Base-by-base conservation (phyloP, 306 rosid genomes). In the Hippophae tibetana region DNA sequence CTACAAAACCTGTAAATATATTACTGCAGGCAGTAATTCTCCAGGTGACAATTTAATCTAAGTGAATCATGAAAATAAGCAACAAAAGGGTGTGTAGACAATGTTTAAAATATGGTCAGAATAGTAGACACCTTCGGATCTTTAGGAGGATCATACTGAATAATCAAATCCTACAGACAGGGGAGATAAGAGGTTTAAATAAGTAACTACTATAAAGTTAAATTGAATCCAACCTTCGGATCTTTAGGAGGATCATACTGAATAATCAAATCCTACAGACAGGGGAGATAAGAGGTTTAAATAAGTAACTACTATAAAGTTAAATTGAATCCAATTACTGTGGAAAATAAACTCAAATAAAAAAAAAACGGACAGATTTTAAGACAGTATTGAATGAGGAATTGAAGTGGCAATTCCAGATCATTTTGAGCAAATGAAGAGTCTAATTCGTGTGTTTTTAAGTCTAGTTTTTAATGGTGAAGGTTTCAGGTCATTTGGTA, bases 1-100 rank as follows among this genome's bases (percentile, higher is more conserved):
- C 98, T 85, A 65, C 98, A 96, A 81, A 92, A 95, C 72, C 98
- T 83, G 55, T 92, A 96, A 65, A 85, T 88, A 63, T 92, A 92
- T 74, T 92, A 96, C 98, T 92, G 79, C 75, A 62, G 69, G 64
- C 56, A 65, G 50, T 31, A 61, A 63, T 52, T 40, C 43, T 40
- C 43, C 58, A 67, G 52, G 46, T 10, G 27, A 55, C 14, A 56
- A 68, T 51, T 63, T 42, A 43, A 10, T 58, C 43, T 45, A 74
- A 58, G 54, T 18, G 45, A 56, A 47, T 10, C 13, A 58, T 18
- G 23, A 70, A 62, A 66, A 66, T 13, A 42, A 18, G 42, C 50
- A 8, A 26, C 10, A 12, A 25, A 27, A 2, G 13, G 7, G 50
- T 7, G 50, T 7, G 31, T 9, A 18, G 5, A 8, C 6, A 45